phyloP scores from a whole-genome alignment of 306 rosid genomes.

The Cajanus cajan region DNA sequence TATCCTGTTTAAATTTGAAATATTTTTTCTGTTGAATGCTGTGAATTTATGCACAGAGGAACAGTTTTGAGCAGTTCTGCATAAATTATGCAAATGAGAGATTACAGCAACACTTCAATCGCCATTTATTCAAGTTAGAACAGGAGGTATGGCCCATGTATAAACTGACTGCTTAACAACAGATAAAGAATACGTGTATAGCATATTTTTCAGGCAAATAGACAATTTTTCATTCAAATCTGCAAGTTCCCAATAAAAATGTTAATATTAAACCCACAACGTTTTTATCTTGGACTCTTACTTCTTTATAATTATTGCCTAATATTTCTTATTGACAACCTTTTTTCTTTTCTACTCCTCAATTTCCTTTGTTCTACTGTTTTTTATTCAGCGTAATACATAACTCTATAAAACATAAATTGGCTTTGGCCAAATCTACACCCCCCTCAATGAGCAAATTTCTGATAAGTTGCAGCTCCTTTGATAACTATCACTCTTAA shows the following conservation, averaged over 20 bases:
- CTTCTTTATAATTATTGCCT: conserved; percentile 15
- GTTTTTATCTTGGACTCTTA: neutral
- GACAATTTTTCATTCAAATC: neutral
- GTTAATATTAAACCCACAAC: neutral
- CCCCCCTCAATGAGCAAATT: neutral
- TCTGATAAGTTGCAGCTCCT: neutral
- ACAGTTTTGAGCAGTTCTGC: conserved; percentile 98
- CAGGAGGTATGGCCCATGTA: conserved; percentile 71
- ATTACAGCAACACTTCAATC: conserved; percentile 96
- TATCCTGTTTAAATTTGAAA: conserved; percentile 15
- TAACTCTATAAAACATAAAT: neutral
- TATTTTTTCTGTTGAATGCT: conserved; percentile 18
- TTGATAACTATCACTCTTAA: neutral
- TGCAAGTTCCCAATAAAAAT: neutral
- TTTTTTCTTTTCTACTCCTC: neutral
- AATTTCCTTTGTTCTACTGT: neutral
- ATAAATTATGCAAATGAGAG: conserved; percentile 98
- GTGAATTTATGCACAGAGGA: conserved; percentile 57
- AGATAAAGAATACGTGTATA: neutral
- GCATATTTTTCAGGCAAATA: neutral
- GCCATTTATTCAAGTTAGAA: conserved; percentile 95
- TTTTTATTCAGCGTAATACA: neutral
- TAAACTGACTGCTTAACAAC: conserved; percentile 14
- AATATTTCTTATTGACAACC: neutral
- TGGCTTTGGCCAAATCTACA: neutral